Evolutionary conservation across 1,284 basidiomycete genomes (phyloP), one percentile per base, ranked within the genome.

Genomic region (Cryptococcus sp.): DNA sequence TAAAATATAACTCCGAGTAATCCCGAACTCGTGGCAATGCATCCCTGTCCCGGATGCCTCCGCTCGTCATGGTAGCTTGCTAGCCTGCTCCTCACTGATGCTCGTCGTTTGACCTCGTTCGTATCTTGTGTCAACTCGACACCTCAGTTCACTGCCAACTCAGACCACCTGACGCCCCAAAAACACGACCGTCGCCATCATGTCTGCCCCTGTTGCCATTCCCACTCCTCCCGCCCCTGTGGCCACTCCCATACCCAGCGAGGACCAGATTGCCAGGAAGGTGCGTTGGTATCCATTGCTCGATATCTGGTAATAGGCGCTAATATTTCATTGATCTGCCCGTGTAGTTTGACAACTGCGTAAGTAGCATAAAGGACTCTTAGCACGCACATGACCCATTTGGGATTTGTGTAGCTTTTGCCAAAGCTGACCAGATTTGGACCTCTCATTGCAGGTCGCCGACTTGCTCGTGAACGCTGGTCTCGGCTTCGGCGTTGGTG

Each of bases 401-500:
- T 25, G 25, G 25, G 25, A 25, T 25, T 6, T 25, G 3, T 3
- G 25, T 25, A 25, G 25, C 31, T 35, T 35, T 8, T 35, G 31
- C n/a, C n/a, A 25, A 17, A 23, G 67, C 59, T 56, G 39, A 60
- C 38, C n/a, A 27, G 22, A 4, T 7, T 7, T 27, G 44, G 27
- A 19, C 49, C 16, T 63, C 57, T 59, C 62, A 35, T 35, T 35
- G 23, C 71, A 81, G 78, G 73, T 83, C 56, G 80, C 80, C 56
- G 81, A 82, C 72, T 70, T 80, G 42, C 68, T 83, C 66, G 81
- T 82, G 55, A 78, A 78, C 80, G 93, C 93, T 61, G 93, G 93
- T 69, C 86, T 98, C 68, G 95, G 95, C 60, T 93, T 98, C 80
- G 88, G 93, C 72, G 89, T 88, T 47, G 95, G 95, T 75, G 91